Conservation (phyloP, 345 rosid genomes). For the Syzygium oleosum region DNA sequence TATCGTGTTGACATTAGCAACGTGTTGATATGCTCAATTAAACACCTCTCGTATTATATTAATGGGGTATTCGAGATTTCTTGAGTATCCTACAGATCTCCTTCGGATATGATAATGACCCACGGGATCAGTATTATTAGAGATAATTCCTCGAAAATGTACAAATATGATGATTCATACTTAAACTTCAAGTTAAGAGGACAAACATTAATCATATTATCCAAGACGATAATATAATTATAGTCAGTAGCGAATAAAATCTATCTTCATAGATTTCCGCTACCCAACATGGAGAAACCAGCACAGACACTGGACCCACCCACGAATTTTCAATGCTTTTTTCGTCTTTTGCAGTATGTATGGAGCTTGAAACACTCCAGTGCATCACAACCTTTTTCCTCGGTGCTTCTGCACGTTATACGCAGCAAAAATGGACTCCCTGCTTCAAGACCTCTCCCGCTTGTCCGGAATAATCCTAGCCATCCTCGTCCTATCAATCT, state of each 20-base stretch:
- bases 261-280: background rate
- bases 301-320: background rate
- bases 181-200: background rate
- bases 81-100: background rate
- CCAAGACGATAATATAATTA: background rate
- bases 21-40: background rate
- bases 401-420: background rate
- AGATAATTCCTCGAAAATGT: background rate
- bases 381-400: background rate
- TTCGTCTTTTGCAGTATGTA: no score
- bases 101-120: background rate
- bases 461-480: background rate
- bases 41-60: accelerated
- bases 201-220: background rate
- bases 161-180: background rate
- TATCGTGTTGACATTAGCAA: no score
- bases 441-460: no score
- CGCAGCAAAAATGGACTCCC: background rate
- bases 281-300: background rate
- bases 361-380: no score
- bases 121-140: background rate
- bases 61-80: background rate
- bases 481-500: background rate
- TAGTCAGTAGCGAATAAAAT: background rate
- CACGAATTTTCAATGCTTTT: no score